Evolutionary conservation across 208 protist species (phyloP), one percentile per base, ranked within the genome.

Genomic region (Crithidia expoeki): DNA sequence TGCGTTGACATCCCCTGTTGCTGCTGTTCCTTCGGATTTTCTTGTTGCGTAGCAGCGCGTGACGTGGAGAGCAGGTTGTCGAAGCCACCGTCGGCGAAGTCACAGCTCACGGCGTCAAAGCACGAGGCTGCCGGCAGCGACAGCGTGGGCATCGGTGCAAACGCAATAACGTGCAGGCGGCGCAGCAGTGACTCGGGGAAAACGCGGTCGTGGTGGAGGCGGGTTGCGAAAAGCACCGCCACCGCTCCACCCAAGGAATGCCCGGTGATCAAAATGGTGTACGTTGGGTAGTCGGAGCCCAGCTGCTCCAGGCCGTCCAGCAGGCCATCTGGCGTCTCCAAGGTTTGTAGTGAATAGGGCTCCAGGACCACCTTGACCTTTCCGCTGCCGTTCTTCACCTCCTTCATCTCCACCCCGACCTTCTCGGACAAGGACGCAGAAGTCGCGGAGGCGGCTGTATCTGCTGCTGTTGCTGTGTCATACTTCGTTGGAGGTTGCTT

Each of bases 221-320:
- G 81, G 0, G 80, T 83, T n/a, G 78, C 83, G 51, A 92, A 86
- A 34, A 92, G 79, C 51, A 85, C 73, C 17, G 84, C 81, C 25
- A 88, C 68, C 2, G 81, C 86, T 10, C 81, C 86, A n/a, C 86
- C 86, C 16, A 92, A 81, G n/a, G 81, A 88, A 72, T 92, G 86
- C 7, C 86, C 86, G 2, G 86, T 92, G 68, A 89, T 71, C 65
- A 89, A 44, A 47, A 92, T 80, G n/a, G 65, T 36, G 66, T 89
- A 92, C 9, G 71, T 65, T 4, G 86, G 81, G 34, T 84, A 69
- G 46, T 57, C 70, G 28, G 7, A 32, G 27, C 58, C 78, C 1
- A 79, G 69, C 55, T 75, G 65, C 64, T 75, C 69, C 10, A 88
- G 76, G 63, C 65, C 78, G 27, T 85, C 77, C 21, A 89, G 66